Base-by-base conservation (phyloP, 2,329 filamentous ascomycete species). In the Pseudogymnoascus sp. region DNA sequence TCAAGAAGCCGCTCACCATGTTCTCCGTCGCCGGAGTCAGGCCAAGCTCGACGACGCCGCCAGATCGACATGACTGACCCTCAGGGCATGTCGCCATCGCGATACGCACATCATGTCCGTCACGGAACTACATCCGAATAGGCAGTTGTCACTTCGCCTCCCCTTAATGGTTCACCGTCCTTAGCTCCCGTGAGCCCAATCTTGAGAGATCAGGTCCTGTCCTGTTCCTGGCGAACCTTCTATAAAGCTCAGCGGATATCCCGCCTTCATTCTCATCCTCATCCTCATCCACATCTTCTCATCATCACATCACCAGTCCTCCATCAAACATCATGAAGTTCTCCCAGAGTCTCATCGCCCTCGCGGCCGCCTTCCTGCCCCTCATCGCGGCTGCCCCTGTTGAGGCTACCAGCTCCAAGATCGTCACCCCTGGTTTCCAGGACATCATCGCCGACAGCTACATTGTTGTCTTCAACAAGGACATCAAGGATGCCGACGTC, bases 381-480 rank as follows among this genome's bases (percentile, higher is more conserved):
- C 59, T 64, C 18, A 62, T 68, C 32, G 65, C 68, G 34, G 68
- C 62, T 28, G 67, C 68, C 8, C 69, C 69, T 59, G 57, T 66
- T 20, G 20, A 38, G 47, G 16, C 63, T 43, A 14, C n/a, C 20
- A 18, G 69, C 57, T 59, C 68, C 50, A 71, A 71, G 61, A 67
- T 68, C 67, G 71, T 73, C 67, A 86, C 85, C 69, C 70, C 76
- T 2, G 71, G 77, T 32, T 77, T 77, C 60, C 65, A 65, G 8
- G 74, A 83, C 66, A 71, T 80, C 62, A 77, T 86, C 39, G 73
- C 79, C 30, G 79, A 82, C 74, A 77, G 77, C 57, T 88, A 85
- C 72, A 86, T 88, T 64, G 83, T 87, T 60, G 83, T 87, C 62
- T 87, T 85, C 76, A 83, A 86, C 71, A 76, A 75, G 65, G 79